Evolutionary conservation across 495 filamentous ascomycete species (phyloP), one percentile per base, ranked within the genome.

Genomic region (Aspergillus egyptiacus): DNA sequence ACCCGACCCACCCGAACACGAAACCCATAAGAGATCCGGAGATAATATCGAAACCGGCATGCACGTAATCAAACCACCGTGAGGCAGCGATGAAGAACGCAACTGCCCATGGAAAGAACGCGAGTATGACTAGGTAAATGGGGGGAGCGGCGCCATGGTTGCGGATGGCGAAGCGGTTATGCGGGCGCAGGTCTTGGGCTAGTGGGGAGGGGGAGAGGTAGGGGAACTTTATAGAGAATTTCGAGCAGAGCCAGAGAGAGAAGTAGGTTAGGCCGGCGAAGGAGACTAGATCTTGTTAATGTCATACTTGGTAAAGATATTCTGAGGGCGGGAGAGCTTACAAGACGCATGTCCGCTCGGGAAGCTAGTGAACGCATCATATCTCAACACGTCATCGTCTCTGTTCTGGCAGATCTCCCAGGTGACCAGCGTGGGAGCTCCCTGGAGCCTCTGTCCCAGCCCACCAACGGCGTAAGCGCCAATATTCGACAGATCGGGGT

Each of bases 281-380:
- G 5, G 80, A 72, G 46, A 79, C 80, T 84, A 48, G 17, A 27
- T 30, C 39, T 11, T 6, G 5, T 36, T 18, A 58, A n/a, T n/a
- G n/a, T n/a, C n/a, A n/a, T n/a, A n/a, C n/a, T n/a, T n/a, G n/a
- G n/a, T n/a, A n/a, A n/a, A n/a, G n/a, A n/a, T n/a, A n/a, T n/a
- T n/a, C n/a, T n/a, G n/a, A n/a, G n/a, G 11, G 13, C 6, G 35
- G 30, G 28, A 27, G 20, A 28, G 72, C 78, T 53, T 66, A 82
- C 81, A 74, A 22, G 81, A 82, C n/a, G 82, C 64, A 66, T 87
- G 83, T 0, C 84, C 84, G 60, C 78, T 82, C 0, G 84, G 84
- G 52, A 84, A 87, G 49, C 77, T 81, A 5, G 76, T 55, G 55
- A 87, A 87, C 1, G 81, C 84, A 64, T 85, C 81, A 0, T 71